Conservation (phyloP, 1,284 basidiomycete species). For the Apiotrichum siamense region DNA sequence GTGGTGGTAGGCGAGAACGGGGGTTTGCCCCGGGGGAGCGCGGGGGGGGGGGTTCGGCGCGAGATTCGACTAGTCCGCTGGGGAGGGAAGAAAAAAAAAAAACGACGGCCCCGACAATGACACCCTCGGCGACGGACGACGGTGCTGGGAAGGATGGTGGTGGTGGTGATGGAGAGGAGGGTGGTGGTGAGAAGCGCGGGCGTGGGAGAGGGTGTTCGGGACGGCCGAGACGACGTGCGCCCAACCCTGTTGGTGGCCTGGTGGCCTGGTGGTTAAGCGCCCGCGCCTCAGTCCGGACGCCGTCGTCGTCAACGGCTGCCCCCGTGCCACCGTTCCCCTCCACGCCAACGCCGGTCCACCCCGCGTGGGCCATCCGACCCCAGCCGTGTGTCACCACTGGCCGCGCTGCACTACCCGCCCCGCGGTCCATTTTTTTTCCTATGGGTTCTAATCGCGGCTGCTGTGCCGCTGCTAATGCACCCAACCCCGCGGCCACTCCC, state of each 20-base stretch:
- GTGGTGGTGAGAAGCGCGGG: constrained; percentile 6
- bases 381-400: not conserved
- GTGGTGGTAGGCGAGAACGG: too few relatives aligned
- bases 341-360: constrained; percentile 13
- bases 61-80: too few relatives aligned
- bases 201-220: constrained; percentile 3
- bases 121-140: not conserved
- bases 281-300: constrained; percentile 5
- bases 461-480: too few relatives aligned
- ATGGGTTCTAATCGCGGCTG: too few relatives aligned
- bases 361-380: constrained; percentile 7
- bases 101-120: constrained; percentile 1
- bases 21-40: not conserved
- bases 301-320: constrained; percentile 9
- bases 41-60: too few relatives aligned
- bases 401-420: too few relatives aligned
- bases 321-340: constrained; percentile 14
- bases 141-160: not conserved
- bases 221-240: constrained; percentile 11
- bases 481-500: too few relatives aligned
- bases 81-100: not conserved
- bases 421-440: too few relatives aligned
- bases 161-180: constrained; percentile 1
- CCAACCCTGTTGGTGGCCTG: constrained; percentile 11
- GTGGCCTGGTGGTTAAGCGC: not conserved